Conservation (phyloP, 345 rosid species). For the Gossypium arboreum region DNA sequence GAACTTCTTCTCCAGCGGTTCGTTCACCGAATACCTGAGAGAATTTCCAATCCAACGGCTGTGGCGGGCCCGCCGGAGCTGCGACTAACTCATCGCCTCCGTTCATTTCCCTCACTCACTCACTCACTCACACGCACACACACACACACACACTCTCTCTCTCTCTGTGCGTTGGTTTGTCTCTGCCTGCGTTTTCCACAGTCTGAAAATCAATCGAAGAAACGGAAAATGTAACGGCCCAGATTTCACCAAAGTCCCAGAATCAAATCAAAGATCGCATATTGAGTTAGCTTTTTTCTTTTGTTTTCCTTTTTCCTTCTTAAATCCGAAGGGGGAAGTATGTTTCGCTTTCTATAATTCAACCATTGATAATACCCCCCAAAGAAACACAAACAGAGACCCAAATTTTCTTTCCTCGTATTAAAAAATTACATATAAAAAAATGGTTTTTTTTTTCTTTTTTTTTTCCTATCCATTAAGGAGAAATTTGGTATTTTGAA, state of each 20-base stretch:
- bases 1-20: constrained; percentile 91
- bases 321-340: background rate
- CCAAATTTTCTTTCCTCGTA: constrained; percentile 1
- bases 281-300: constrained; percentile 1
- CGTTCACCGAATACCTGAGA: constrained; percentile 97
- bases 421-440: background rate
- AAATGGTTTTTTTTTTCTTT: background rate
- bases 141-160: background rate
- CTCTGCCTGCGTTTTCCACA: background rate
- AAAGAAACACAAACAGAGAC: background rate
- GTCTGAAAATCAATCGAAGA: background rate
- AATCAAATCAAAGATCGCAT: background rate
- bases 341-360: constrained; percentile 9
- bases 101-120: constrained; percentile 36
- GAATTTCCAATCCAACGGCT: constrained; percentile 89
- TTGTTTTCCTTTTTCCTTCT: background rate
- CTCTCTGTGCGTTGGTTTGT: background rate
- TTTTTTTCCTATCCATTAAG: background rate
- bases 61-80: constrained; percentile 39
- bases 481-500: background rate
- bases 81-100: constrained; percentile 50
- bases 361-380: constrained; percentile 16
- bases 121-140: background rate
- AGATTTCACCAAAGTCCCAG: constrained; percentile 10
- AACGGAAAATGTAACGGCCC: constrained; percentile 2